These are phyloP conservation scores for Lichtheimia ramosa DNA, from an alignment of 371 early-diverging fungal species.

Conservation along the genomic window DNA sequence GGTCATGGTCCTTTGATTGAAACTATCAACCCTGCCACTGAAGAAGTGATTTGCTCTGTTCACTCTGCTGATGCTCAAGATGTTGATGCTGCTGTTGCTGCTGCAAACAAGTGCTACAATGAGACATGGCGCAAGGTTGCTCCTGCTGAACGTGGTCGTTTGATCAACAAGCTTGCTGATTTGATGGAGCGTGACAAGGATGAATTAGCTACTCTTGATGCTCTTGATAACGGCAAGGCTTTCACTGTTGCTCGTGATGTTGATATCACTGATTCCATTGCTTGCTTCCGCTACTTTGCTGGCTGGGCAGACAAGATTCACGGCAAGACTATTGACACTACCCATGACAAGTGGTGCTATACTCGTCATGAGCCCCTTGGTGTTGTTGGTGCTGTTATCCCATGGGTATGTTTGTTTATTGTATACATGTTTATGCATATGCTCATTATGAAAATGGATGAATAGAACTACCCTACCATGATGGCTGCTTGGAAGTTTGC, in stretches of 20 bases:
- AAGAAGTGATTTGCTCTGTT: conserved; percentile 68
- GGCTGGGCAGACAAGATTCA: conserved; percentile 69
- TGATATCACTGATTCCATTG: conserved; percentile 69
- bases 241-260: conserved; percentile 59
- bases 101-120: conserved; percentile 70
- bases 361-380: conserved; percentile 80
- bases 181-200: conserved; percentile 70
- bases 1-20: conserved; percentile 56
- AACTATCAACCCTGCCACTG: conserved; percentile 74
- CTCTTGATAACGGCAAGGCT: conserved; percentile 85
- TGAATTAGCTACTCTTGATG: conserved; percentile 79
- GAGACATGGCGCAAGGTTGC: conserved; percentile 67
- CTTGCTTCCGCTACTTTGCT: conserved; percentile 76
- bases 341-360: conserved; percentile 53
- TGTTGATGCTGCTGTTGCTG: conserved; percentile 73
- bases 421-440: too few relatives aligned
- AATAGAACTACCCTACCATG: conserved; percentile 74
- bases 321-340: conserved; percentile 42
- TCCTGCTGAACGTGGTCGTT: conserved; percentile 45
- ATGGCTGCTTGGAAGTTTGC: conserved; percentile 86
- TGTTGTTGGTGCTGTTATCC: conserved; percentile 78
- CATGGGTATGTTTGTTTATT: conserved; percentile 23
- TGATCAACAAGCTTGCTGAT: conserved; percentile 65
- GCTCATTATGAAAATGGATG: neutral
- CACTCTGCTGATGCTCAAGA: conserved; percentile 72